Conservation (phyloP, 345 rosid species). For the Hypericum perforatum region DNA sequence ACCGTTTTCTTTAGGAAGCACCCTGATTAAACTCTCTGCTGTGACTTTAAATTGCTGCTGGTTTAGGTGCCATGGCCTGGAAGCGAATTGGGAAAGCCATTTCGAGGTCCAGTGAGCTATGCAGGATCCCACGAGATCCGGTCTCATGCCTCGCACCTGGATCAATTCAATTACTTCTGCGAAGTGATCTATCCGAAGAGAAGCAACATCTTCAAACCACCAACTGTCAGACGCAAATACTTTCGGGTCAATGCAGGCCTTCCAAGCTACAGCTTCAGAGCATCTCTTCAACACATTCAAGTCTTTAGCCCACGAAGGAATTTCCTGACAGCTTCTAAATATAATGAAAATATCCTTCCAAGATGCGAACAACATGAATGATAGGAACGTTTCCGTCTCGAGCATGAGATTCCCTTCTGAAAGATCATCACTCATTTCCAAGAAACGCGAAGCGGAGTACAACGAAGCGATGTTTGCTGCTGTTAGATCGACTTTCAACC, state of each 20-base stretch:
- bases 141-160: conserved; percentile 24
- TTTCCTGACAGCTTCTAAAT: background rate
- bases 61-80: conserved; percentile 19
- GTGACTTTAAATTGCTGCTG: conserved; percentile 23
- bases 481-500: conserved; percentile 37
- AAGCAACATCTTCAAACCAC: conserved; percentile 49
- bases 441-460: conserved; percentile 39
- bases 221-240: conserved; percentile 14
- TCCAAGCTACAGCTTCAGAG: no score
- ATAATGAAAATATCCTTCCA: background rate
- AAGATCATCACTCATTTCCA: conserved; percentile 48
- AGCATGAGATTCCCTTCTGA: conserved; percentile 33
- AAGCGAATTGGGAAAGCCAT: conserved; percentile 33
- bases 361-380: conserved; percentile 29
- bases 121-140: conserved; percentile 11
- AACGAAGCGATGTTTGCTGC: conserved; percentile 36
- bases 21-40: conserved; percentile 30
- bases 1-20: conserved; percentile 33
- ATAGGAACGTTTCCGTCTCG: conserved; percentile 31
- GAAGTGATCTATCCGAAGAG: conserved; percentile 52
- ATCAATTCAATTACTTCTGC: conserved; percentile 35
- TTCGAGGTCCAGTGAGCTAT: conserved; percentile 39
- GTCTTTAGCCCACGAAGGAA: background rate
- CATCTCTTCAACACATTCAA: background rate
- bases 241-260: no score